Percentiles rank a stretch among this genome's conserved stretches.
Evolutionary conservation across 768 basidiomycete genomes (phyloP).

Genomic region (Tricholoma sp.): DNA sequence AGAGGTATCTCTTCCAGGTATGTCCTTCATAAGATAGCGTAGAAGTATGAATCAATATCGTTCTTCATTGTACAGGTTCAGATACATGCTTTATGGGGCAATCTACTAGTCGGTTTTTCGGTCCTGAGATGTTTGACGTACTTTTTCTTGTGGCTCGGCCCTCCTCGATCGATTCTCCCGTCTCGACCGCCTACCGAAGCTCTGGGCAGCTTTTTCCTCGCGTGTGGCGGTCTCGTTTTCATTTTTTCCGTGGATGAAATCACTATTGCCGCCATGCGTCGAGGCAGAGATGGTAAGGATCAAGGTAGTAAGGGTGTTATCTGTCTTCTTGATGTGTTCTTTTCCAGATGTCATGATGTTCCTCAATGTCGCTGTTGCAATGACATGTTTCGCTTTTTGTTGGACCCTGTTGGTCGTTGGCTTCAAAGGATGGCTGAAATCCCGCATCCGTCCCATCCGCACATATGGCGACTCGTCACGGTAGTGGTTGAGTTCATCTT

Average conservation of each 20-base stretch:
- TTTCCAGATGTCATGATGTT: constrained; percentile 83
- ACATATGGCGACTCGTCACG: constrained; percentile 23
- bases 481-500: neutral
- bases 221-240: constrained; percentile 86
- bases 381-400: constrained; percentile 82
- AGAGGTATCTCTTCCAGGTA: constrained; percentile 86
- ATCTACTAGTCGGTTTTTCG: constrained; percentile 73
- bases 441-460: constrained; percentile 24
- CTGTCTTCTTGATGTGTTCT: constrained; percentile 1
- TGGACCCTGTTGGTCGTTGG: constrained; percentile 76
- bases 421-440: constrained; percentile 79
- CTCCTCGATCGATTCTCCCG: constrained; percentile 79
- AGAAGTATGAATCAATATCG: neutral
- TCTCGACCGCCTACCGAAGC: constrained; percentile 93
- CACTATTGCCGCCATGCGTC: constrained; percentile 86
- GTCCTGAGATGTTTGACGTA: constrained; percentile 85
- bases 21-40: constrained; percentile 3
- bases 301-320: neutral
- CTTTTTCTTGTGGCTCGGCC: constrained; percentile 88
- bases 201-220: constrained; percentile 79
- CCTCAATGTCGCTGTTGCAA: constrained; percentile 76
- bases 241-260: constrained; percentile 89
- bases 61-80: constrained; percentile 50
- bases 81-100: constrained; percentile 90
- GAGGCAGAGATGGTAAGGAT: constrained; percentile 72